Percentiles rank a stretch among this genome's conserved stretches.
These are phyloP conservation scores for Piromyces finnis DNA, from an alignment of 192 early-diverging fungal genomes.

Conservation along the genomic window DNA sequence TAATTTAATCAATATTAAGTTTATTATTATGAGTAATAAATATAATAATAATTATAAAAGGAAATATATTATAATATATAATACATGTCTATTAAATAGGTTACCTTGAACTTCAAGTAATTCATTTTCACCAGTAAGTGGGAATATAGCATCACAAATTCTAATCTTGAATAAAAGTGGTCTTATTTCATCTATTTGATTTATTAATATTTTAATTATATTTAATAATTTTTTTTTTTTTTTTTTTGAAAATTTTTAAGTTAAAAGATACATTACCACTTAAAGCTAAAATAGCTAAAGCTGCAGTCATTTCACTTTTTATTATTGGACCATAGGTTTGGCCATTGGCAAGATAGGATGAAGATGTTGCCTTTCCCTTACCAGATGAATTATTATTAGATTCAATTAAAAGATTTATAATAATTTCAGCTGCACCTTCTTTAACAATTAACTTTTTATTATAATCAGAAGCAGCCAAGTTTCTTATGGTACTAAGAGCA, in stretches of 20 bases:
- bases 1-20: slow-evolving; percentile 15
- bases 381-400: background rate
- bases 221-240: too few species aligned
- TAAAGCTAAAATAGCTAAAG: slow-evolving; percentile 61
- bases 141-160: slow-evolving; percentile 50
- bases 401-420: slow-evolving; percentile 26
- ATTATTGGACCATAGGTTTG: slow-evolving; percentile 31
- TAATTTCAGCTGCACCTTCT: slow-evolving; percentile 56
- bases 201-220: too few species aligned
- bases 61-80: too few species aligned
- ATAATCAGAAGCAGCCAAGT: slow-evolving; percentile 56
- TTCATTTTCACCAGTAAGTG: slow-evolving; percentile 11
- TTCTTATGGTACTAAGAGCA: slow-evolving; percentile 66
- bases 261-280: slow-evolving; percentile 4
- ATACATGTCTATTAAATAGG: too few species aligned
- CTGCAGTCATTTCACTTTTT: slow-evolving; percentile 65
- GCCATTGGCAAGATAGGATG: background rate
- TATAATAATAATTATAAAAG: background rate
- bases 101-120: slow-evolving; percentile 47
- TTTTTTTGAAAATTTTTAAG: too few species aligned
- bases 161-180: slow-evolving; percentile 36
- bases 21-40: slow-evolving; percentile 59
- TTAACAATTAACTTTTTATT: slow-evolving; percentile 59
- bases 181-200: slow-evolving; percentile 36
- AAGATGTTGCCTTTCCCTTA: background rate